A percentile compares a stretch with the other conserved stretches of the same genome.
Evolutionary conservation across 2,329 filamentous ascomycete genomes (phyloP).

Genomic region (Didymella sp.): DNA sequence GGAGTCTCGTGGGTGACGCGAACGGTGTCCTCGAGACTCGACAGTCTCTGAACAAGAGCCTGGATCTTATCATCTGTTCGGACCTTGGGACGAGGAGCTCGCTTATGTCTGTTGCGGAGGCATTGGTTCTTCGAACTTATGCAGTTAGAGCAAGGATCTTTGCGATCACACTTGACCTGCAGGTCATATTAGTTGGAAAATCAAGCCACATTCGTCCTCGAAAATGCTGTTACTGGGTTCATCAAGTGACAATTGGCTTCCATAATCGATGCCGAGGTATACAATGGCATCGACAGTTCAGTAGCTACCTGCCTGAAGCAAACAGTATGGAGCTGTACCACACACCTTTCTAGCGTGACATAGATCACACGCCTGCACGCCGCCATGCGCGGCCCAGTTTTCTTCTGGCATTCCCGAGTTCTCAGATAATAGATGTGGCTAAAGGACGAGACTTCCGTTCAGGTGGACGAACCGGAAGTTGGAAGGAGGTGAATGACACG

Average conservation of each 20-base stretch:
- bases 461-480: slow-evolving; percentile 2
- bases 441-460: slow-evolving; percentile 8
- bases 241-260: background rate
- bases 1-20: slow-evolving; percentile 21
- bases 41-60: slow-evolving; percentile 38
- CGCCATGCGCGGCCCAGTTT: slow-evolving; percentile 42
- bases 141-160: slow-evolving; percentile 45
- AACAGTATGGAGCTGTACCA: slow-evolving; percentile 1
- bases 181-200: slow-evolving; percentile 1
- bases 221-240: background rate
- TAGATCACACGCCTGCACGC: slow-evolving; percentile 41
- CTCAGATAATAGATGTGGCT: background rate
- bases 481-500: slow-evolving; percentile 5
- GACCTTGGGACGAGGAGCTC: slow-evolving; percentile 33
- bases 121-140: slow-evolving; percentile 35
- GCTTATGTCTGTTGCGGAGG: slow-evolving; percentile 43
- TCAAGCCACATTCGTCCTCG: background rate
- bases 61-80: slow-evolving; percentile 43
- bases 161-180: slow-evolving; percentile 47
- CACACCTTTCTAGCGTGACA: slow-evolving; percentile 41
- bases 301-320: background rate
- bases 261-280: background rate
- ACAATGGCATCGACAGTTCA: background rate
- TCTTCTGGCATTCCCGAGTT: slow-evolving; percentile 39
- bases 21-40: slow-evolving; percentile 37